Evolutionary conservation across 169 alveolate species (phyloP).

Genomic region (Eimeria sp.): DNA sequence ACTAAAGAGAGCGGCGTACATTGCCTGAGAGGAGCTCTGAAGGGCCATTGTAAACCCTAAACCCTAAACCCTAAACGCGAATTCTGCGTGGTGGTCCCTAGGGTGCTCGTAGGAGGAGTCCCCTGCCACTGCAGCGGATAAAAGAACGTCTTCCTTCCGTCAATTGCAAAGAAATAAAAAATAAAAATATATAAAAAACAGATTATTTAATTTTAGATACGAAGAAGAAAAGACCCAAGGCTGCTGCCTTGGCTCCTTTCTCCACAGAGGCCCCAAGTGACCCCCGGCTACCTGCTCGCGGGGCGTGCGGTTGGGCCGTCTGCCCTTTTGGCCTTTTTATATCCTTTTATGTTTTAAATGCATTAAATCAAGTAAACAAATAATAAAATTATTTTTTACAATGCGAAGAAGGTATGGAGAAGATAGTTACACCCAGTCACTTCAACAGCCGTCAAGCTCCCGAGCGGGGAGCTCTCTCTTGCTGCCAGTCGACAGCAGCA

Average conservation of each 20-base stretch:
- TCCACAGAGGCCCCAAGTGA: neutral
- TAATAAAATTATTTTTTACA: neutral
- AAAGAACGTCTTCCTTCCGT: neutral
- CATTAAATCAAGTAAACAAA: neutral
- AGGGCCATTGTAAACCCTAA: conserved; percentile 8
- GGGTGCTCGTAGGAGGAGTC: neutral
- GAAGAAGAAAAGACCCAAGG: neutral
- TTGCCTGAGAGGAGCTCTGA: neutral
- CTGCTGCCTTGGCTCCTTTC: neutral
- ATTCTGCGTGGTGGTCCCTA: neutral
- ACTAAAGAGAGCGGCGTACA: conserved; percentile 12
- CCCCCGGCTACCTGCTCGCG: neutral
- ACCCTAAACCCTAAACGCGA: conserved; percentile 39
- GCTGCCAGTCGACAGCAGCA: no score
- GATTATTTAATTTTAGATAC: no score
- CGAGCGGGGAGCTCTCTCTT: no score
- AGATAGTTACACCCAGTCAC: no score
- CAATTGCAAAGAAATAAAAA: no score
- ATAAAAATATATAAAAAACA: no score
- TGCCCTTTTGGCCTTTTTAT: neutral
- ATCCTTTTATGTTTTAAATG: neutral
- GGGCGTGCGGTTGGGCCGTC: neutral
- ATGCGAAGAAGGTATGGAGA: no score
- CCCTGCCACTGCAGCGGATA: neutral
- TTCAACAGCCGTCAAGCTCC: no score